Evolutionary conservation across 2,329 filamentous ascomycete genomes (phyloP), one percentile per base, ranked within the genome.

Genomic region (Colletotrichum spinosum): DNA sequence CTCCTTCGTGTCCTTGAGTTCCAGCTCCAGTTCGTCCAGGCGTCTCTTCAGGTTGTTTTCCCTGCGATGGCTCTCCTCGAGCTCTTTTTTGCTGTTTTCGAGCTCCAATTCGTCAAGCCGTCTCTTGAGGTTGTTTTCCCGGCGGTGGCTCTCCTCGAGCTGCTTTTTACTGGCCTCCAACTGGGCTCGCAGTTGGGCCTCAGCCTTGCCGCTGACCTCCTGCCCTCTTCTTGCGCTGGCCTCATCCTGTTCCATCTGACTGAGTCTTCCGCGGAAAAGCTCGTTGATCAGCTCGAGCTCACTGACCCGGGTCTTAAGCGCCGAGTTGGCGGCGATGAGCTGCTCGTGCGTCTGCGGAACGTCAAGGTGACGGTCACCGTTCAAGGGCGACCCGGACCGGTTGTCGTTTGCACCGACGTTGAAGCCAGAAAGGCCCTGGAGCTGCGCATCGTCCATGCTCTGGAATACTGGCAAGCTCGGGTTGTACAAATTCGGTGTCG

Each of bases 201-300:
- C 86, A 49, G 88, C 86, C 65, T 79, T 83, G 13, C 79, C 78
- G 8, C 84, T 82, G 48, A 89, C 83, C 64, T 88, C 85, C 65
- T 86, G 83, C 17, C 87, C 83, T 73, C 88, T 79, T 73, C 90
- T 80, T 56, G 91, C 87, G 52, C 86, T 88, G 52, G 87, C 87
- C 74, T 95, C 92, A 73, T 91, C 91, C 70, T 90, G 87, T 75
- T 97, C 93, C 11, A 96, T 83, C 74, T 96, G 92, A 85, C 75
- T 89, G 78, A 97, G 88, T 10, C 91, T 87, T 42, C 90, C 90
- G 55, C 90, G 85, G 77, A 93, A 94, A 49, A 94, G 83, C 74
- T 92, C 91, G 72, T 94, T 97, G 82, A 99, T 97, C 56, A 99
- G 87, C 76, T 99, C 96, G 33, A 99, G 86, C 77, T 99, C 96